Percentiles rank a stretch among this genome's conserved stretches.
phyloP scores from a whole-genome alignment of 2,329 filamentous ascomycete species.

The Fusarium acutatum region DNA sequence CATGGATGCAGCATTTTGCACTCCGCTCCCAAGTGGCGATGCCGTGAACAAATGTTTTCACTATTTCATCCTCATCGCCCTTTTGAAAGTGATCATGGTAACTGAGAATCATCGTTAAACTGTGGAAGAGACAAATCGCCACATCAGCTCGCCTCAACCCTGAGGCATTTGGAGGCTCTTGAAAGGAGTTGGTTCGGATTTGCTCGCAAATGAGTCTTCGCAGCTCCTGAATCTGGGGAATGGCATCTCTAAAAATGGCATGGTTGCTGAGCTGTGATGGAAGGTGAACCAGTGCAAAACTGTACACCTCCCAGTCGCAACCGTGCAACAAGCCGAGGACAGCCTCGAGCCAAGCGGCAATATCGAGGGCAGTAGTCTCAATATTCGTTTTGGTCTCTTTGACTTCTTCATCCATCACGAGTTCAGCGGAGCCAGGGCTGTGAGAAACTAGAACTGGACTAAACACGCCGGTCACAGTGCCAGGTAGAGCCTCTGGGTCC shows the following conservation, averaged over 20 bases:
- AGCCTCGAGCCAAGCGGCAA: conserved; percentile 78
- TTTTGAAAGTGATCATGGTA: conserved; percentile 89
- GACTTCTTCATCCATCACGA: neutral
- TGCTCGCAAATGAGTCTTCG: conserved; percentile 83
- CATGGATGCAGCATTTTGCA: conserved; percentile 93
- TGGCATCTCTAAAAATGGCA: conserved; percentile 78
- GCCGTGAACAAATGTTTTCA: conserved; percentile 85
- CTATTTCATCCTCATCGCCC: conserved; percentile 87
- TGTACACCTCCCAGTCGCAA: conserved; percentile 91
- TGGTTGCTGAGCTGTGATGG: conserved; percentile 91
- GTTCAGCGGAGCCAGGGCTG: conserved; percentile 31
- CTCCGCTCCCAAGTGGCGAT: conserved; percentile 86
- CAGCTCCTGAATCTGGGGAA: conserved; percentile 78
- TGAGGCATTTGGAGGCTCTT: conserved; percentile 81
- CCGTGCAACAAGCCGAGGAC: conserved; percentile 78
- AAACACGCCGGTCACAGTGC: conserved; percentile 53
- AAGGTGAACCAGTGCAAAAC: conserved; percentile 85
- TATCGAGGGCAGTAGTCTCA: conserved; percentile 61
- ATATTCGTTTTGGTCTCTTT: conserved; percentile 38
- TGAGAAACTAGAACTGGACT: conserved; percentile 62
- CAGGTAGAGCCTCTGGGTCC: conserved; percentile 64
- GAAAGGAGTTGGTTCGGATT: conserved; percentile 78
- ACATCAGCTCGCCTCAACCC: conserved; percentile 88
- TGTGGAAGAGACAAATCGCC: conserved; percentile 87
- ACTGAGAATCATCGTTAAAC: conserved; percentile 85